These are phyloP conservation scores for Xanthoceras sorbifolium DNA, from an alignment of 345 rosid species.

Conservation along the genomic window DNA sequence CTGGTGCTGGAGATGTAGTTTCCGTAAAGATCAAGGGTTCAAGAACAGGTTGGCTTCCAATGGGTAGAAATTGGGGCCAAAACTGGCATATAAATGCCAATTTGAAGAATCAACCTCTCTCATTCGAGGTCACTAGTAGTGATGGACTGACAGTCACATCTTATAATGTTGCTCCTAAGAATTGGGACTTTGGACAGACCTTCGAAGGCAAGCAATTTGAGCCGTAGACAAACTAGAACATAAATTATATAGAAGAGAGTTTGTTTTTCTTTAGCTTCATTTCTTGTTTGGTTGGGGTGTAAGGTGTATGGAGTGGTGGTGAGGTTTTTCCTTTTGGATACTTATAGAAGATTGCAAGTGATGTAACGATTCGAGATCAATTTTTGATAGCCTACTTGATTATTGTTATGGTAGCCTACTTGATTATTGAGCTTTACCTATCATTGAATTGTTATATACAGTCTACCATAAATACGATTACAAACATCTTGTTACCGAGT, in stretches of 20 bases:
- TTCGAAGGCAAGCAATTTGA: conserved; percentile 95
- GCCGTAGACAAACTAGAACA: conserved; percentile 26
- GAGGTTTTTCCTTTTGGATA: neutral
- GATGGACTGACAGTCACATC: conserved; percentile 68
- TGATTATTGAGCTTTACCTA: neutral
- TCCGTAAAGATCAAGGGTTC: conserved; percentile 93
- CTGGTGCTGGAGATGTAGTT: conserved; percentile 79
- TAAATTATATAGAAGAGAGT: conserved; percentile 14
- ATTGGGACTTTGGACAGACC: conserved; percentile 86
- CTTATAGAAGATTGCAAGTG: neutral
- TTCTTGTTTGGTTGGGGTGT: conserved; percentile 5
- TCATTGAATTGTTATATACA: neutral
- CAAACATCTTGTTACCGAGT: no score
- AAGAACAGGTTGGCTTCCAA: conserved; percentile 92
- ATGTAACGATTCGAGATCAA: neutral
- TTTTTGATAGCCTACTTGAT: neutral
- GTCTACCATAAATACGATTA: neutral
- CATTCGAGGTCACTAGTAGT: conserved; percentile 80
- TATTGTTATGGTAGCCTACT: neutral
- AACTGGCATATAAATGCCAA: conserved; percentile 97
- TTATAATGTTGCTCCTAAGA: conserved; percentile 81
- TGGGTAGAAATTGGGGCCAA: conserved; percentile 99
- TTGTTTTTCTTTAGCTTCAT: neutral
- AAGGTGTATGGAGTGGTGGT: conserved; percentile 2
- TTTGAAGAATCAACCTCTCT: conserved; percentile 79